A percentile compares a stretch with the other conserved stretches of the same genome.
Evolutionary conservation across 768 basidiomycete species (phyloP).

Genomic region (Mycena rebaudengoi): DNA sequence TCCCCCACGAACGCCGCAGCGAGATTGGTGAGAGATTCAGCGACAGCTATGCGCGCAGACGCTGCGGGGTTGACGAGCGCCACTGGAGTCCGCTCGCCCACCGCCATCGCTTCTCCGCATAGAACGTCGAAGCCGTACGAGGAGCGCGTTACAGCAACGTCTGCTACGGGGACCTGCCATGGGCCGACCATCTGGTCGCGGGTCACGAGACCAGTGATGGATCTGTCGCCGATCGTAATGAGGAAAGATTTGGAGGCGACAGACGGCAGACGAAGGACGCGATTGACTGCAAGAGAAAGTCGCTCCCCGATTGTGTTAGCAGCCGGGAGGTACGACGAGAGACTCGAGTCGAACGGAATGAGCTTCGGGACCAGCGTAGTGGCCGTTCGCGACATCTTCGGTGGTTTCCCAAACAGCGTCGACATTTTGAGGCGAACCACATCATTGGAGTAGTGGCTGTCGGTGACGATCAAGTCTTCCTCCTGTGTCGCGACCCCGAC

Average conservation of each 20-base stretch:
- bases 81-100: constrained; percentile 95
- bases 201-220: constrained; percentile 92
- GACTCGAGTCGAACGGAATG: constrained; percentile 73
- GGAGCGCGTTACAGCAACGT: constrained; percentile 95
- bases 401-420: constrained; percentile 95
- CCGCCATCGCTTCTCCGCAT: constrained; percentile 96
- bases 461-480: constrained; percentile 88
- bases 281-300: constrained; percentile 71
- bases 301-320: constrained; percentile 51
- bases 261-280: constrained; percentile 89
- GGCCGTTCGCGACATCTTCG: constrained; percentile 86
- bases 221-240: constrained; percentile 96
- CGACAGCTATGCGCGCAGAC: constrained; percentile 96
- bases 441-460: constrained; percentile 78
- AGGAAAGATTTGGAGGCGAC: constrained; percentile 97
- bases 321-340: constrained; percentile 71
- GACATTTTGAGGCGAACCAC: constrained; percentile 94
- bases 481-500: constrained; percentile 88
- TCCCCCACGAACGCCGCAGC: constrained; percentile 79
- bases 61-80: constrained; percentile 89
- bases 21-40: constrained; percentile 92
- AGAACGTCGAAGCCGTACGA: constrained; percentile 90
- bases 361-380: constrained; percentile 48
- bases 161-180: constrained; percentile 97
- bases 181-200: constrained; percentile 99